Evolutionary conservation across 176 grass and related monocot species (phyloP).

Genomic region (Phragmites australis): DNA sequence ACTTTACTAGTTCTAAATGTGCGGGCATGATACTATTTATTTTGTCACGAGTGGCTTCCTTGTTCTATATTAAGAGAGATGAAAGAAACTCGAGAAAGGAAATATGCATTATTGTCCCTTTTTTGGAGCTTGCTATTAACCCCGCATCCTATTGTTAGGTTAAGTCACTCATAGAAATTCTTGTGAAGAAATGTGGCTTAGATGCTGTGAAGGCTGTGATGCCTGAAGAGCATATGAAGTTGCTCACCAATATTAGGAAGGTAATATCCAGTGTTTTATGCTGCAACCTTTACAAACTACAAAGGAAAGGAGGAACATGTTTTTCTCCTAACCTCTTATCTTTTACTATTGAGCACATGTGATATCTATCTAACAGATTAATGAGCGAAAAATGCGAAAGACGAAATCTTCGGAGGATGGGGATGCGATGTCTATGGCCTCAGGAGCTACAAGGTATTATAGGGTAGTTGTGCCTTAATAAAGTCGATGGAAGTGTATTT

Average conservation of each 20-base stretch:
- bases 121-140: constrained; percentile 2
- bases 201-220: constrained; percentile 92
- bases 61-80: not conserved
- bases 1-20: not conserved
- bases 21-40: not conserved
- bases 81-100: not conserved
- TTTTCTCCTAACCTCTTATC: not conserved
- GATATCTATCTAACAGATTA: constrained; percentile 52
- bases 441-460: constrained; percentile 76
- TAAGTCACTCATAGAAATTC: constrained; percentile 89
- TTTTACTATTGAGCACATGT: constrained; percentile 11
- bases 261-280: constrained; percentile 41
- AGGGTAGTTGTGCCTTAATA: constrained; percentile 7
- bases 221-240: constrained; percentile 95
- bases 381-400: constrained; percentile 78
- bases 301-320: not conserved
- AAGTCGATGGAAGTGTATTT: not conserved
- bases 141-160: constrained; percentile 48
- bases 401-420: constrained; percentile 66
- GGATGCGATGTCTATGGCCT: constrained; percentile 53
- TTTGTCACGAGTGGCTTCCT: not conserved
- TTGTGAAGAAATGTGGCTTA: constrained; percentile 92
- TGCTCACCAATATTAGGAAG: constrained; percentile 90
- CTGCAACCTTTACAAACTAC: not conserved
- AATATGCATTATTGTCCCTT: constrained; percentile 16